Conservation (phyloP, 148 eudicot genomes). For the Fagopyrum tataricum region DNA sequence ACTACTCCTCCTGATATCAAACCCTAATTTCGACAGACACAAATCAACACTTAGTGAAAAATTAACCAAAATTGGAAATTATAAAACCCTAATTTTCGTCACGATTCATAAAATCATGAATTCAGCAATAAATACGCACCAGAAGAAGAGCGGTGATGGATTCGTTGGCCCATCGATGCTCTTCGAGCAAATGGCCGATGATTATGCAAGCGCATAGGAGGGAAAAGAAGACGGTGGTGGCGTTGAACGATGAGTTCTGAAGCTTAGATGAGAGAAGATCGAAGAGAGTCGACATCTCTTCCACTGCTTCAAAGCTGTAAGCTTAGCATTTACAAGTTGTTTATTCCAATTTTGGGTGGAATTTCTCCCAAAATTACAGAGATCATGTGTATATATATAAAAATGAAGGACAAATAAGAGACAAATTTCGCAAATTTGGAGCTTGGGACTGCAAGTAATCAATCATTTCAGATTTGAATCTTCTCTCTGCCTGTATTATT, state of each 20-base stretch:
- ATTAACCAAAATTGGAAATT: neutral
- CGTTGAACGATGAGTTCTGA: conserved; percentile 27
- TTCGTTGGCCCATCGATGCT: conserved; percentile 61
- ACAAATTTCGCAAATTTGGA: neutral
- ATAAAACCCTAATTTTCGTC: too few relatives aligned
- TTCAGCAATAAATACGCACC: conserved; percentile 23
- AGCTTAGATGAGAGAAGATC: conserved; percentile 14
- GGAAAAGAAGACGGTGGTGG: conserved; percentile 37
- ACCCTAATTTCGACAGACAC: conserved; percentile 36
- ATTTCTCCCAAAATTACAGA: neutral
- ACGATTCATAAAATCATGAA: neutral
- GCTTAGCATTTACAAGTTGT: neutral
- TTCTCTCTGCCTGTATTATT: neutral
- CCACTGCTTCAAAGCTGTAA: neutral
- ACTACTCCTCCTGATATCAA: conserved; percentile 63
- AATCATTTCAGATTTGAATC: neutral
- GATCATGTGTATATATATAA: neutral
- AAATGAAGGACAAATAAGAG: neutral
- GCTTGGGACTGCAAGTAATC: neutral
- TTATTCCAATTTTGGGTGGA: neutral
- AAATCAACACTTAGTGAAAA: neutral
- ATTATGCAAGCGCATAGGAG: conserved; percentile 52
- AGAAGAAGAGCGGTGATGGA: conserved; percentile 60
- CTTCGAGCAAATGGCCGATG: conserved; percentile 57
- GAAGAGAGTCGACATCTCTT: conserved; percentile 5